Evolutionary conservation across 2,329 filamentous ascomycete genomes (phyloP).

Genomic region (Phyllachora maydis): DNA sequence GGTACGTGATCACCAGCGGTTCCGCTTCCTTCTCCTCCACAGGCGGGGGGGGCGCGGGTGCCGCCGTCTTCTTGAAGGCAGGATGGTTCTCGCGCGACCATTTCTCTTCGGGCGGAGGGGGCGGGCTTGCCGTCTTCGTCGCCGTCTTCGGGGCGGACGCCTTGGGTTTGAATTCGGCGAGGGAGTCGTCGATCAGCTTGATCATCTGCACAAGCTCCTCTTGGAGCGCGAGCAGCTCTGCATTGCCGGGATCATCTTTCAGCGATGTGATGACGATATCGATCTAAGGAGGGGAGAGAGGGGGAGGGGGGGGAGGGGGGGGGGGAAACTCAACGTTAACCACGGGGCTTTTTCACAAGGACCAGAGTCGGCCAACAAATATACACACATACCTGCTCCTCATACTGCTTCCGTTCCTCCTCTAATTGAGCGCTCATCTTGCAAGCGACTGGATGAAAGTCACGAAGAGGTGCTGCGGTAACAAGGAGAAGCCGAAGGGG

Average conservation of each 20-base stretch:
- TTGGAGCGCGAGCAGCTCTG: conserved; percentile 57
- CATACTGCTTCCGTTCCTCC: conserved; percentile 1
- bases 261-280: background rate
- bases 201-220: conserved; percentile 69
- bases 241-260: conserved; percentile 54
- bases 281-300: conserved; percentile 1
- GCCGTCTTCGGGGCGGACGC: conserved; percentile 22
- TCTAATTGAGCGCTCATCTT: conserved; percentile 1
- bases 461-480: background rate
- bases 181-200: conserved; percentile 54
- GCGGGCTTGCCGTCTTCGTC: conserved; percentile 16
- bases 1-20: conserved; percentile 34
- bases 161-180: conserved; percentile 57
- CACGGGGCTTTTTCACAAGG: too few relatives aligned
- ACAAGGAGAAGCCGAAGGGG: background rate
- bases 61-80: conserved; percentile 45
- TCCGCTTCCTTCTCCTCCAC: conserved; percentile 34
- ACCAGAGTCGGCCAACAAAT: too few relatives aligned
- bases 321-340: background rate
- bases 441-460: background rate
- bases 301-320: background rate
- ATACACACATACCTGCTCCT: conserved; percentile 1
- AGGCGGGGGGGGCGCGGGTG: too few relatives aligned
- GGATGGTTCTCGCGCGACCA: conserved; percentile 69
- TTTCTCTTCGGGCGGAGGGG: conserved; percentile 35